Evolutionary conservation across 2,329 filamentous ascomycete genomes (phyloP), one percentile per base, ranked within the genome.

Genomic region (Falciphora oryzae): DNA sequence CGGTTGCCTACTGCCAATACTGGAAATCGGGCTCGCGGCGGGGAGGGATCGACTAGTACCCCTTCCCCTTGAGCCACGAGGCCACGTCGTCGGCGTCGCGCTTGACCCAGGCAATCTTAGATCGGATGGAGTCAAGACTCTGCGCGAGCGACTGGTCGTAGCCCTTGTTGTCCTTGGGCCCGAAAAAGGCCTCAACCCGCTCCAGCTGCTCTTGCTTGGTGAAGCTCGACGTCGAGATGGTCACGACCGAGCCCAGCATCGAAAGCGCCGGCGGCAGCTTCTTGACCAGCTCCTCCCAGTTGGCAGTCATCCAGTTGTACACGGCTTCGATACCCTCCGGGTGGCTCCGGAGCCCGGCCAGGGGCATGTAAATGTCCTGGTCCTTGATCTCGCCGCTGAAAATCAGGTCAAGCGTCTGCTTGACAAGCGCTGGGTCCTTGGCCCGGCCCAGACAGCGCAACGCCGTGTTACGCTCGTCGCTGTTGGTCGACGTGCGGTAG

Each of bases 101-200:
- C 75, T 86, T 79, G 65, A 96, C 75, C 92, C 92, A 96, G 66
- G 87, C 85, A 70, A 89, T 83, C 85, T 97, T 98, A 64, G 93
- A 93, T 67, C 86, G 85, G 71, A 97, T 89, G 4, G 88, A 83
- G 75, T 98, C 94, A 70, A 90, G 83, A 75, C 90, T 94, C 81
- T 98, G 94, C n/a, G 92, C 92, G 65, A 98, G 81, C 61, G 91
- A 88, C 74, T 93, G 89, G 73, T 96, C 92, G 72, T 92, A 98
- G 58, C 92, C 85, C 76, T 83, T 96, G 66, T 89, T 96, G 74
- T 91, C 92, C 81, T 91, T 92, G 68, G 84, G 80, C 44, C 81
- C 82, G 74, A 97, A 98, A 84, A 97, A 98, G 6, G 81, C 80
- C 75, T 94, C 83, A 29, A 97, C 88, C 66, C 88, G 84, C 67